Percentiles rank a stretch among this genome's conserved stretches.
Evolutionary conservation across 2,329 filamentous ascomycete species (phyloP).

Genomic region (Clonostachys rosea): DNA sequence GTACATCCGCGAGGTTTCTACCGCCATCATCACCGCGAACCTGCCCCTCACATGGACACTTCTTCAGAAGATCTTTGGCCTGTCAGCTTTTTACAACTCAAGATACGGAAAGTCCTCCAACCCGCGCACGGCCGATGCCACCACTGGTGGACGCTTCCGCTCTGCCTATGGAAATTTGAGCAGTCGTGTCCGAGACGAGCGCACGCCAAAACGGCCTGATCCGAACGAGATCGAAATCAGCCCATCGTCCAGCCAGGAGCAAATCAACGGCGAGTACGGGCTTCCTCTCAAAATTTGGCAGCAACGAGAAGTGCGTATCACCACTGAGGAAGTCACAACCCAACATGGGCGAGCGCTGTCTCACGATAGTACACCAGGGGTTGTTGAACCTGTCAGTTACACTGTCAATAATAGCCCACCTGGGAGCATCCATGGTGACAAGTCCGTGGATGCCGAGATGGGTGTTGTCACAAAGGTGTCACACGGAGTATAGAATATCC

Average conservation of each 20-base stretch:
- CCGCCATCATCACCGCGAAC: conserved; percentile 34
- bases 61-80: conserved; percentile 25
- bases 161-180: conserved; percentile 2
- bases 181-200: conserved; percentile 16
- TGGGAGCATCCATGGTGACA: no score
- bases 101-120: conserved; percentile 1
- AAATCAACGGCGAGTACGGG: conserved; percentile 21
- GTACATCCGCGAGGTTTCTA: conserved; percentile 37
- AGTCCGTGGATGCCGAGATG: no score
- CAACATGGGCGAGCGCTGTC: no score
- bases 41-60: conserved; percentile 34
- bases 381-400: no score
- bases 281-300: conserved; percentile 28
- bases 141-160: conserved; percentile 11
- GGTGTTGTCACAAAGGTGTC: no score
- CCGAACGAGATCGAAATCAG: no score
- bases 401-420: no score
- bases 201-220: conserved; percentile 10
- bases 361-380: no score
- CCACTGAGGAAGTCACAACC: not conserved
- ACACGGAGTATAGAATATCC: no score
- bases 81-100: conserved; percentile 20
- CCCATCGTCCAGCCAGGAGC: conserved; percentile 24
- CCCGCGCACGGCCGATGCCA: conserved; percentile 1
- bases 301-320: conserved; percentile 23